Base-by-base conservation (phyloP, 257 asterid species). In the Haberlea rhodopensis region DNA sequence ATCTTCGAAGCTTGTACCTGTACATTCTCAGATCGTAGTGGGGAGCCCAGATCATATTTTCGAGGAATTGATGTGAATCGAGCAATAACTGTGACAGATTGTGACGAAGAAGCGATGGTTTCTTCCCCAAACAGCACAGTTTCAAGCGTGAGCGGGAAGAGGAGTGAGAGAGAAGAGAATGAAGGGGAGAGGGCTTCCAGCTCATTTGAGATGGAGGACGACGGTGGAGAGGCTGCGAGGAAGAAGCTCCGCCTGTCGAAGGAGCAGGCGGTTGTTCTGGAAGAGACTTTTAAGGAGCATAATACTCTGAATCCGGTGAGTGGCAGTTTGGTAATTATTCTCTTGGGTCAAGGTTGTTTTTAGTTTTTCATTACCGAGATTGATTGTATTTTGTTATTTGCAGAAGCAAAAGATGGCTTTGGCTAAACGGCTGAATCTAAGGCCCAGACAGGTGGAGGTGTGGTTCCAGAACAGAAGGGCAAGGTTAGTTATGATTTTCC, bases 401-500 rank as follows among this genome's bases (percentile, higher is more conserved):
- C 91, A 92, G 99, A 94, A 90, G 82, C 95, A 94, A 76, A 94
- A 94, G 60, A 67, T 81, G 84, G 99, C 91, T 20, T 53, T 94
- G 79, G 87, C 97, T 24, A 86, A 79, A 71, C 95, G 84, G 88
- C 81, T 90, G 27, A 84, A 83, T 71, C 90, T 94, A 34, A 78
- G 87, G 88, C 83, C 96, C 3, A 81, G 99, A 61, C 99, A 94
- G 67, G 99, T 94, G 68, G 97, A 94, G 82, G 99, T 94, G 49
- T 94, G 99, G 99, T 90, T 94, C 66, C 97, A 94, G 79, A 94
- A 94, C 79, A 76, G 97, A 63, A 88, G 97, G 89, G 99, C 99
- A 65, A 87, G 99, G 99, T 94, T 22, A 49, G 94, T 71, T 45
- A 73, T 5, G n/a, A 37, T 37, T 65, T 75, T 66, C 3, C 4